Conservation (phyloP, 2,329 filamentous ascomycete species). For the Nemania sp. region DNA sequence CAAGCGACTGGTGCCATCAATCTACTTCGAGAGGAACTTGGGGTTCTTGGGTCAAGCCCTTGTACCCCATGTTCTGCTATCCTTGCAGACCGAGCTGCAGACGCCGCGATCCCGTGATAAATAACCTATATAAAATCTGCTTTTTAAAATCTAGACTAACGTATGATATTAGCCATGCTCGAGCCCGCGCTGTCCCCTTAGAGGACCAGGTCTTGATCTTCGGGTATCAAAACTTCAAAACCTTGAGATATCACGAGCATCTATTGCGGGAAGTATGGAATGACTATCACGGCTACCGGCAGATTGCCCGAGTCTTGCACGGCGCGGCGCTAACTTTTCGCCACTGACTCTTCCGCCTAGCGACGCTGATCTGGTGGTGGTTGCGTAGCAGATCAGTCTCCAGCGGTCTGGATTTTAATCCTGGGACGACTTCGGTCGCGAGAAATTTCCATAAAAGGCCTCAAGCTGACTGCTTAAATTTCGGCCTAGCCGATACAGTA, state of each 20-base stretch:
- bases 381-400: no score
- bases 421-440: no score
- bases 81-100: background rate
- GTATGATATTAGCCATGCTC: background rate
- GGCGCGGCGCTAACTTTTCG: background rate
- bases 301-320: background rate
- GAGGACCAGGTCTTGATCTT: background rate
- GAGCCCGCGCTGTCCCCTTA: background rate
- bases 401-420: no score
- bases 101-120: background rate
- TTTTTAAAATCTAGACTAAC: background rate
- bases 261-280: background rate
- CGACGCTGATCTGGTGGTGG: no score
- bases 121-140: background rate
- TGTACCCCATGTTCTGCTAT: no score
- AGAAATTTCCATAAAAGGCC: no score
- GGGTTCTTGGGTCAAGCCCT: no score
- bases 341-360: background rate
- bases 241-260: background rate
- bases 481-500: constrained; percentile 59
- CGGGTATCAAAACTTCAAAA: background rate
- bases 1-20: no score
- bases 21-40: no score
- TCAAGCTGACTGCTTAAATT: constrained; percentile 76
- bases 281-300: background rate